Evolutionary conservation across 495 filamentous ascomycete species (phyloP).

Genomic region (Aspergillus mulundensis): DNA sequence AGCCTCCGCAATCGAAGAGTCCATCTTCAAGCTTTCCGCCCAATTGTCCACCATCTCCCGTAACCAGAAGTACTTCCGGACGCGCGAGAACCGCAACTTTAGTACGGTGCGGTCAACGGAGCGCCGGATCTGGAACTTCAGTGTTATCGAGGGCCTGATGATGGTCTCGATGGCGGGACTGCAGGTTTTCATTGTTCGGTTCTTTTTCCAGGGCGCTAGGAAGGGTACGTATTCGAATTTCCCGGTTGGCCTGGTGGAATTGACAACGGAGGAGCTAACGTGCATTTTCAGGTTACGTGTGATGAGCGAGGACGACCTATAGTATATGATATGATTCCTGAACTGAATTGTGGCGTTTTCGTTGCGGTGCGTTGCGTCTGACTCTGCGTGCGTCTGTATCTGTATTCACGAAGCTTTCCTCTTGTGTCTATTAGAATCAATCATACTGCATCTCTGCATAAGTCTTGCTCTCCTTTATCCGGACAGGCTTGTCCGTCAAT

Average conservation of each 20-base stretch:
- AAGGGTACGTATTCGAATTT: constrained; percentile 51
- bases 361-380: constrained; percentile 23
- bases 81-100: constrained; percentile 97
- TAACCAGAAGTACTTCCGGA: constrained; percentile 99
- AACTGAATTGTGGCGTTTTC: background rate
- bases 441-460: background rate
- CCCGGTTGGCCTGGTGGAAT: background rate
- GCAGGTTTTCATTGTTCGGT: constrained; percentile 96
- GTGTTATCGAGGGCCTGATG: constrained; percentile 83
- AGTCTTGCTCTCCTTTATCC: background rate
- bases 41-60: constrained; percentile 94
- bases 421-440: constrained; percentile 1
- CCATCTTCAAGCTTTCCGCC: constrained; percentile 89
- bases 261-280: background rate
- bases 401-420: constrained; percentile 8
- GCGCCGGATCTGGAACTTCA: constrained; percentile 93
- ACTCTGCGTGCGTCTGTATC: constrained; percentile 11
- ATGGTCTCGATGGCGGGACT: constrained; percentile 95
- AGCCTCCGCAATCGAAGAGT: constrained; percentile 86
- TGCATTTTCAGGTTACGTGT: constrained; percentile 25
- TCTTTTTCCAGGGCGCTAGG: constrained; percentile 94
- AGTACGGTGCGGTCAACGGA: constrained; percentile 97
- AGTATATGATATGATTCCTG: constrained; percentile 17
- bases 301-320: constrained; percentile 36
- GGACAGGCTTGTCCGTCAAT: too few species aligned